phyloP scores from a whole-genome alignment of 2,329 filamentous ascomycete genomes.

The Falciphora oryzae region DNA sequence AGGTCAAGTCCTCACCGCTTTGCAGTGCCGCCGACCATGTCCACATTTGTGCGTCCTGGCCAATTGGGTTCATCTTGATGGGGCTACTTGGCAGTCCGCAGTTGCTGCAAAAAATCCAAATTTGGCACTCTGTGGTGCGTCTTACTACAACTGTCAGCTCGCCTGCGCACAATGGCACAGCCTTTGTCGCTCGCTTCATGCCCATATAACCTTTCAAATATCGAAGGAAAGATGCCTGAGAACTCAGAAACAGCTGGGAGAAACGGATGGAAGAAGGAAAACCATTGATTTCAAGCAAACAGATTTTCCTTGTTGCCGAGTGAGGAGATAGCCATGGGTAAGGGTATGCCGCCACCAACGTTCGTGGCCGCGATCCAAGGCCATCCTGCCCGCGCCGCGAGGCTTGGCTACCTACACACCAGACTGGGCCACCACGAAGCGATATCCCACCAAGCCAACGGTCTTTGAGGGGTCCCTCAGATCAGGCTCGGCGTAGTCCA shows the following conservation, averaged over 20 bases:
- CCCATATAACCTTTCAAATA: neutral
- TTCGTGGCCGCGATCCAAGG: too few species aligned
- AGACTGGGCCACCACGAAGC: constrained; percentile 11
- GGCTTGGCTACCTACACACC: neutral
- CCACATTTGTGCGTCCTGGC: neutral
- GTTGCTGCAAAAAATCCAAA: neutral
- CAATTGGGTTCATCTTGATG: neutral
- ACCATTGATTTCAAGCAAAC: too few species aligned
- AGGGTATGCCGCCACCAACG: too few species aligned
- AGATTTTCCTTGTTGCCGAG: neutral
- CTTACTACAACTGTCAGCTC: neutral
- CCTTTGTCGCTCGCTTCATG: neutral
- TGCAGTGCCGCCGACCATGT: too few species aligned
- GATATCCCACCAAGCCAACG: constrained; percentile 18
- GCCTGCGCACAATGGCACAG: neutral
- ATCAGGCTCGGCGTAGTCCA: constrained; percentile 31
- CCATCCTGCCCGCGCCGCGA: neutral
- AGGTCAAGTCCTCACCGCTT: neutral
- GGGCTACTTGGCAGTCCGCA: neutral
- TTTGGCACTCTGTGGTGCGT: neutral
- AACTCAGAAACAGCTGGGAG: neutral
- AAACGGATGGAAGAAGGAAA: neutral
- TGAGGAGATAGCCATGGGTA: too few species aligned
- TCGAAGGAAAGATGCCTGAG: neutral
- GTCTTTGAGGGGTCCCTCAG: constrained; percentile 16